Evolutionary conservation across 768 basidiomycete species (phyloP).

Genomic region (Tricholoma furcatifolium): DNA sequence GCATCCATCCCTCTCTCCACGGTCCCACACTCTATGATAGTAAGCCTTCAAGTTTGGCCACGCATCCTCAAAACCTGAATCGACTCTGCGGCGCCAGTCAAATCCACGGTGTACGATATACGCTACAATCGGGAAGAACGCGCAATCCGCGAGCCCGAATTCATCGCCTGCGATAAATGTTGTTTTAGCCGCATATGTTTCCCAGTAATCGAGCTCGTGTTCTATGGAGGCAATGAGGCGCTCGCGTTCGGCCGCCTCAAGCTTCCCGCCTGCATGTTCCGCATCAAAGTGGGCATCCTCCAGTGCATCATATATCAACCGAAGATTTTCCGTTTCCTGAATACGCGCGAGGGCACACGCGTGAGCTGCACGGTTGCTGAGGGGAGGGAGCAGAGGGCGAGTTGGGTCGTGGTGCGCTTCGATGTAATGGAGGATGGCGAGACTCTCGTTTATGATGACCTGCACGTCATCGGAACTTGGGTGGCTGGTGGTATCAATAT

Average conservation of each 20-base stretch:
- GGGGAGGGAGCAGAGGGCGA: conserved; percentile 21
- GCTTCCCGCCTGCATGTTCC: conserved; percentile 14
- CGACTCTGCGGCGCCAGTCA: conserved; percentile 13
- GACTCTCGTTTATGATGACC: conserved; percentile 24
- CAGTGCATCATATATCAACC: conserved; percentile 23
- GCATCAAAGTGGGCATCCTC: conserved; percentile 25
- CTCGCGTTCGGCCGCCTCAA: conserved; percentile 10
- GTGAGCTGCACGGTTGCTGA: conserved; percentile 14
- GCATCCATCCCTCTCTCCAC: conserved; percentile 18
- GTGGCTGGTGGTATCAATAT: neutral
- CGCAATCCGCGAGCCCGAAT: conserved; percentile 26
- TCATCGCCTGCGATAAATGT: conserved; percentile 22
- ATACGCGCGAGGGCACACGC: conserved; percentile 20
- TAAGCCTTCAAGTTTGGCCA: conserved; percentile 25
- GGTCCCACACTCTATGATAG: conserved; percentile 23
- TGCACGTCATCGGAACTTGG: neutral
- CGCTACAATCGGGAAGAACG: conserved; percentile 26
- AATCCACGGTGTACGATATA: conserved; percentile 29
- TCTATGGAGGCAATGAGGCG: conserved; percentile 17
- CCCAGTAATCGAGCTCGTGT: conserved; percentile 26
- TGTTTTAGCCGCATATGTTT: conserved; percentile 18
- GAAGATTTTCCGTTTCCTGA: conserved; percentile 28
- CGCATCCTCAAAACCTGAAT: conserved; percentile 3
- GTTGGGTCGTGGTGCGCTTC: conserved; percentile 22
- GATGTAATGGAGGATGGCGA: conserved; percentile 29